These are phyloP conservation scores for Epicoccum sorghinum DNA, from an alignment of 2,329 filamentous ascomycete genomes.

Conservation along the genomic window DNA sequence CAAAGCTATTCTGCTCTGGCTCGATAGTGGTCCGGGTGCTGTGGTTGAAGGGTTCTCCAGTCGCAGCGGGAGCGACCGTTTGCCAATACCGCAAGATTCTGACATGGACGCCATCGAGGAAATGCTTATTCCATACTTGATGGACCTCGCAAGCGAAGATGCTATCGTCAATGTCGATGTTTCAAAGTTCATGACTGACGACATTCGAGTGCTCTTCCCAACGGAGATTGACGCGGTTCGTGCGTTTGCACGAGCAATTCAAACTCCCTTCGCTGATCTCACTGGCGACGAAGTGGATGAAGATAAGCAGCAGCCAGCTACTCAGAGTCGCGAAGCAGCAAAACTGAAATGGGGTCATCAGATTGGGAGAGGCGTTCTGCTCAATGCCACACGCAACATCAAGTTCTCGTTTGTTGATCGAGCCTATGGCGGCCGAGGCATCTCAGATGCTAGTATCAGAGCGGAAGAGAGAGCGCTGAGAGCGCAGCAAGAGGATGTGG, in stretches of 20 bases:
- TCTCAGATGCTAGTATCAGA: conserved; percentile 47
- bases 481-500: conserved; percentile 55
- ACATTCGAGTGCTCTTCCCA: conserved; percentile 58
- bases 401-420: conserved; percentile 64
- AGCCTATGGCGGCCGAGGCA: conserved; percentile 66
- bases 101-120: conserved; percentile 61
- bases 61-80: conserved; percentile 52
- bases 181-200: conserved; percentile 64
- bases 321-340: conserved; percentile 54
- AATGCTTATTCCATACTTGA: conserved; percentile 64
- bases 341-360: conserved; percentile 64
- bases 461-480: conserved; percentile 50
- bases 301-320: conserved; percentile 26
- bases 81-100: conserved; percentile 59
- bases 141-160: conserved; percentile 57
- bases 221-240: conserved; percentile 62
- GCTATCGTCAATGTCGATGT: conserved; percentile 63
- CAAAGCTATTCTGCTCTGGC: conserved; percentile 67
- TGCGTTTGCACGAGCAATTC: conserved; percentile 62
- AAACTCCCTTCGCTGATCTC: conserved; percentile 59
- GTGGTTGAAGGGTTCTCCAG: conserved; percentile 64
- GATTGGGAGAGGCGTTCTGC: conserved; percentile 64
- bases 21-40: conserved; percentile 63
- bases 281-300: conserved; percentile 47
- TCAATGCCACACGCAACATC: conserved; percentile 62